A percentile compares a stretch with the other conserved stretches of the same genome.
phyloP scores from a whole-genome alignment of 2,329 filamentous ascomycete genomes.

The Pochonia chlamydosporia region DNA sequence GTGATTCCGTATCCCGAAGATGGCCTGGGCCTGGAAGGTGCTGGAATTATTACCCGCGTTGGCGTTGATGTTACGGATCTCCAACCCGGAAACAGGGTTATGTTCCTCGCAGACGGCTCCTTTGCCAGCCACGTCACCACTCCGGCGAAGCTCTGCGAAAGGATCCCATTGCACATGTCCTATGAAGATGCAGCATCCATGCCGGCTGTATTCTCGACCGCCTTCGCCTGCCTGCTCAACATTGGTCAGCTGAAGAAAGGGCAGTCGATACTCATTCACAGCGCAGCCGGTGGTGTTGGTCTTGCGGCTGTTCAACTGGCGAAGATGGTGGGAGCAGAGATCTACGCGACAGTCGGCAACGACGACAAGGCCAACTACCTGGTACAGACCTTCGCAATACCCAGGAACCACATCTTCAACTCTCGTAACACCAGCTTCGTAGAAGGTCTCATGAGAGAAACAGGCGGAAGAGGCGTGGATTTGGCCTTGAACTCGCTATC shows the following conservation, averaged over 20 bases:
- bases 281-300: constrained; percentile 23
- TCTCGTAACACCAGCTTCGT: constrained; percentile 18
- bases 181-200: constrained; percentile 29
- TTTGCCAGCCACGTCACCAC: not conserved
- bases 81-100: constrained; percentile 29
- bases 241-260: constrained; percentile 6
- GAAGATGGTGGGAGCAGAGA: constrained; percentile 17
- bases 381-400: constrained; percentile 15
- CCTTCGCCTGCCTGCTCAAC: constrained; percentile 13
- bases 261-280: constrained; percentile 25
- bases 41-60: constrained; percentile 15
- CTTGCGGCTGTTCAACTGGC: constrained; percentile 22
- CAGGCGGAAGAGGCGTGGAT: constrained; percentile 19
- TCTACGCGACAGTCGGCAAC: constrained; percentile 21
- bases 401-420: constrained; percentile 23
- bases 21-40: constrained; percentile 22
- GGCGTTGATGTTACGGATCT: constrained; percentile 14
- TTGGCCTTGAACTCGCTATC: constrained; percentile 21
- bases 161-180: constrained; percentile 12
- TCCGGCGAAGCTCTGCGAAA: not conserved
- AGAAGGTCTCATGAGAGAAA: constrained; percentile 13
- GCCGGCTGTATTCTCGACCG: constrained; percentile 26
- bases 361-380: constrained; percentile 22
- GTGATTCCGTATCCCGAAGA: constrained; percentile 3
- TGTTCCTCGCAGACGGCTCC: not conserved